These are phyloP conservation scores for Fusarium siculi DNA, from an alignment of 2,329 filamentous ascomycete genomes.

Conservation along the genomic window DNA sequence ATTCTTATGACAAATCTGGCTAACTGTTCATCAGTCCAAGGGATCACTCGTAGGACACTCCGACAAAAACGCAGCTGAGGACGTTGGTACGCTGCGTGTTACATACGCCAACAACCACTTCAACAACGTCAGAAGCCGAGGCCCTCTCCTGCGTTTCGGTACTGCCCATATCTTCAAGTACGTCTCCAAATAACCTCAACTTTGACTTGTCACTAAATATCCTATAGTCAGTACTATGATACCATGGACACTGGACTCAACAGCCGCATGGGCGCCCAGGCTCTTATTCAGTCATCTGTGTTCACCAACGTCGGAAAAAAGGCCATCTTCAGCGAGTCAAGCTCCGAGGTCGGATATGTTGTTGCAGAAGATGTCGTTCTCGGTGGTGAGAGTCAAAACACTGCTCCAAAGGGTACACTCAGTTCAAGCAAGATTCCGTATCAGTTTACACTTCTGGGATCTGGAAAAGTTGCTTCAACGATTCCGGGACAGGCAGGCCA, in stretches of 20 bases:
- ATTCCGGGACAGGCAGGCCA: slow-evolving; percentile 31
- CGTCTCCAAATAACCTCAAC: rapidly evolving
- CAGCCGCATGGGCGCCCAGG: slow-evolving; percentile 39
- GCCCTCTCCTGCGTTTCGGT: slow-evolving; percentile 69
- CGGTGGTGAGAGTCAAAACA: slow-evolving; percentile 27
- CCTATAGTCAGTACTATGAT: slow-evolving; percentile 35
- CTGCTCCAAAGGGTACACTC: slow-evolving; percentile 15
- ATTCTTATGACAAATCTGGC: not conserved
- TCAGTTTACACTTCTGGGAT: slow-evolving; percentile 27
- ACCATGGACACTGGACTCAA: slow-evolving; percentile 43
- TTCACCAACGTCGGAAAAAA: slow-evolving; percentile 41
- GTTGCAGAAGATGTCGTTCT: slow-evolving; percentile 31
- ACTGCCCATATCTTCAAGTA: slow-evolving; percentile 62
- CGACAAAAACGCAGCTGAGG: slow-evolving; percentile 66
- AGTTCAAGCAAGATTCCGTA: slow-evolving; percentile 19
- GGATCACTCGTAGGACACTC: slow-evolving; percentile 70
- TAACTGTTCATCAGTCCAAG: slow-evolving; percentile 52
- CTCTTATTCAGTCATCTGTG: slow-evolving; percentile 38
- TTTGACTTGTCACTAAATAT: not conserved
- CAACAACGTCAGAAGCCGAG: slow-evolving; percentile 68
- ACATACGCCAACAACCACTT: slow-evolving; percentile 72
- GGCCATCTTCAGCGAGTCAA: slow-evolving; percentile 40
- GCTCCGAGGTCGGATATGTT: slow-evolving; percentile 23
- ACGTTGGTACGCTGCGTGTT: slow-evolving; percentile 66
- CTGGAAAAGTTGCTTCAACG: slow-evolving; percentile 20